These are phyloP conservation scores for Hypoxylon sp. DNA, from an alignment of 2,329 filamentous ascomycete genomes.

Conservation along the genomic window DNA sequence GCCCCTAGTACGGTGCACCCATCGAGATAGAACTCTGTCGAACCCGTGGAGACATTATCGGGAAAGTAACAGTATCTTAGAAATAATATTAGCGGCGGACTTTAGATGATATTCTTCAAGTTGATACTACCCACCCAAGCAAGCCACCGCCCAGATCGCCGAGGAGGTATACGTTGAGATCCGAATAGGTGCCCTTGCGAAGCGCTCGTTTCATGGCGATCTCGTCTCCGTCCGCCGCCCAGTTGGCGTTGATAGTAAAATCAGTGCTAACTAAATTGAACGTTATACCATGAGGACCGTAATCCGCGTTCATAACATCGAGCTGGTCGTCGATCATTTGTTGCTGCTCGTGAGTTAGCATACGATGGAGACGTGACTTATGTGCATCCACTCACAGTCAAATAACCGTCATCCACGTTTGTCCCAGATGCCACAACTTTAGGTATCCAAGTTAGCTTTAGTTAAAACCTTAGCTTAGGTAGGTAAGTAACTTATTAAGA, in stretches of 20 bases:
- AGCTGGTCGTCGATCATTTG: slow-evolving; percentile 59
- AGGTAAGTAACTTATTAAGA: too few species aligned
- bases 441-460: too few species aligned
- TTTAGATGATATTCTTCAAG: neutral
- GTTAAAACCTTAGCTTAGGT: too few species aligned
- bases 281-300: slow-evolving; percentile 59
- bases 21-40: slow-evolving; percentile 56
- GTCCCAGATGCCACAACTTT: slow-evolving; percentile 54
- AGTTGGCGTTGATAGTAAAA: slow-evolving; percentile 64
- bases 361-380: neutral
- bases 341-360: slow-evolving; percentile 51
- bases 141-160: slow-evolving; percentile 54
- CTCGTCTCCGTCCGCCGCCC: slow-evolving; percentile 61
- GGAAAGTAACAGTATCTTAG: slow-evolving; percentile 63
- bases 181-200: slow-evolving; percentile 61
- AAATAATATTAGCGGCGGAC: neutral
- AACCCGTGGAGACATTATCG: slow-evolving; percentile 53
- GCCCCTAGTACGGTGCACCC: slow-evolving; percentile 52
- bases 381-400: slow-evolving; percentile 52
- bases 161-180: slow-evolving; percentile 66
- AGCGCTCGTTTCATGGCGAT: slow-evolving; percentile 63
- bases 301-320: slow-evolving; percentile 62
- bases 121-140: slow-evolving; percentile 53
- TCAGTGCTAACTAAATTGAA: slow-evolving; percentile 63
- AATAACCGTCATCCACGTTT: slow-evolving; percentile 55